A percentile compares a stretch with the other conserved stretches of the same genome.
phyloP scores from a whole-genome alignment of 202 grass and related monocot species.

The Hordeum pubiflorum region DNA sequence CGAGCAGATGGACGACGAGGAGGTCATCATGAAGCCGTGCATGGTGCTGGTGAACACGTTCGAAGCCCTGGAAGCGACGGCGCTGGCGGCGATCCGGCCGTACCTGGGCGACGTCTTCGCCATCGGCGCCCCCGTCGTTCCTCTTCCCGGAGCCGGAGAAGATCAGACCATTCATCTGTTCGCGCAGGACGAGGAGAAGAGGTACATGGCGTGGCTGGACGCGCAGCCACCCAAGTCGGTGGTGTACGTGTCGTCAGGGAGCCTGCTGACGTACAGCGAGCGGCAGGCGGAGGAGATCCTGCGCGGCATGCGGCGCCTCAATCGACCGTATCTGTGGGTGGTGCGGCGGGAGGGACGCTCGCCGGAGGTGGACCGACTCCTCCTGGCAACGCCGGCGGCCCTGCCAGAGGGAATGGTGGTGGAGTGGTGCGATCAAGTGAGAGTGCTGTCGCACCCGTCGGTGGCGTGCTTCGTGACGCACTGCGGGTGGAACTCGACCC shows the following conservation, averaged over 20 bases:
- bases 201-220: slow-evolving; percentile 48
- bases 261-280: slow-evolving; percentile 19
- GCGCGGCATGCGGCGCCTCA: neutral
- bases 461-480: slow-evolving; percentile 39
- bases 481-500: slow-evolving; percentile 40
- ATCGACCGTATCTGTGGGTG: slow-evolving; percentile 41
- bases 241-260: slow-evolving; percentile 54
- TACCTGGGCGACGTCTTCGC: slow-evolving; percentile 8
- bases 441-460: slow-evolving; percentile 44
- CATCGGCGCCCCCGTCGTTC: slow-evolving; percentile 20
- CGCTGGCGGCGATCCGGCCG: slow-evolving; percentile 8
- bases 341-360: slow-evolving; percentile 35
- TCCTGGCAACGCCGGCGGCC: neutral
- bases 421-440: slow-evolving; percentile 49
- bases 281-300: slow-evolving; percentile 40
- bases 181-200: neutral
- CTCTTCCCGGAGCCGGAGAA: neutral
- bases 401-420: slow-evolving; percentile 30
- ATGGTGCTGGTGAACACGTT: slow-evolving; percentile 22
- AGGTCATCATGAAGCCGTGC: neutral
- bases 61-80: neutral
- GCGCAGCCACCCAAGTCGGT: slow-evolving; percentile 15
- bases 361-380: neutral
- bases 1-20: neutral
- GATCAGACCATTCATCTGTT: slow-evolving; percentile 17